A percentile compares a stretch with the other conserved stretches of the same genome.
Conservation (phyloP, 108 stramenopile genomes). For the Mediolabrus comicus region DNA sequence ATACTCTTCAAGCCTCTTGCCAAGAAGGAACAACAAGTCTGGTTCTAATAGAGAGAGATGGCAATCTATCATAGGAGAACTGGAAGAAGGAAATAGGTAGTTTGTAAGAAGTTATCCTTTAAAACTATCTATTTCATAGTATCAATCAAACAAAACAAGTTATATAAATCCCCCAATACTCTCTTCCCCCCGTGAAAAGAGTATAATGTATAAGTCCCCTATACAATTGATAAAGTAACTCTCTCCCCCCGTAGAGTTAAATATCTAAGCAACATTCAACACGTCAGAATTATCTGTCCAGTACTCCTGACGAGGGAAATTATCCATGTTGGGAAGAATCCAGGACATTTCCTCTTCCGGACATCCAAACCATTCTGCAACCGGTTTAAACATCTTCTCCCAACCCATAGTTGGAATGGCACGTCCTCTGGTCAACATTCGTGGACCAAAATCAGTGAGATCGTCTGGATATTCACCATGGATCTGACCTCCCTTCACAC, state of each 20-base stretch:
- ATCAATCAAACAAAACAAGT: too few relatives aligned
- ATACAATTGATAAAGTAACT: too few relatives aligned
- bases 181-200: too few relatives aligned
- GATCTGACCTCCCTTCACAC: conserved; percentile 57
- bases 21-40: too few relatives aligned
- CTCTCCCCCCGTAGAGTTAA: not conserved
- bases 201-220: too few relatives aligned
- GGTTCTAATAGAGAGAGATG: too few relatives aligned
- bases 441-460: conserved; percentile 12
- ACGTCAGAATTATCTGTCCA: not conserved
- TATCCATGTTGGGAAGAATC: not conserved
- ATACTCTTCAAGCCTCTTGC: too few relatives aligned
- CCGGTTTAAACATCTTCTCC: conserved; percentile 66
- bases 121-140: too few relatives aligned
- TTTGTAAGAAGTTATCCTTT: too few relatives aligned
- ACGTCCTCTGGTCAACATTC: conserved; percentile 53
- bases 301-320: not conserved
- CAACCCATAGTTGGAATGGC: conserved; percentile 69
- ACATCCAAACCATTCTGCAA: conserved; percentile 53
- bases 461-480: conserved; percentile 59
- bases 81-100: too few relatives aligned
- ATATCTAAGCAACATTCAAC: not conserved
- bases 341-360: not conserved
- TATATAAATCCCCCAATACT: too few relatives aligned
- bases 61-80: too few relatives aligned